Conservation (phyloP, 2,329 filamentous ascomycete genomes). For the Elsinoe arachidis region DNA sequence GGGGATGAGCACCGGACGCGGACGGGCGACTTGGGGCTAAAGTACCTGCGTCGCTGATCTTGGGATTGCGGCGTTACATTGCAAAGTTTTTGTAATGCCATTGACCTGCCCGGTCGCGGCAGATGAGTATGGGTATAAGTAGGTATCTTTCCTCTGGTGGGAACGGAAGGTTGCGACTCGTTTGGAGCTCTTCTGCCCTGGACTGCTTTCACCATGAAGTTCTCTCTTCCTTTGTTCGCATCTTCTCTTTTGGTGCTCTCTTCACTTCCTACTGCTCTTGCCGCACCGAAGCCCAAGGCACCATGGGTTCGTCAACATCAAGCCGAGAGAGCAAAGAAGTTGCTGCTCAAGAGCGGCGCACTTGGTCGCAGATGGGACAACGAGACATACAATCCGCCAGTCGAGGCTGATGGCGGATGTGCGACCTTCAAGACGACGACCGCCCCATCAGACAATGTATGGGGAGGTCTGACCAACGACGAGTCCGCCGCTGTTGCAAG, state of each 20-base stretch:
- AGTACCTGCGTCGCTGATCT: not conserved
- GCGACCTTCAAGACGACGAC: constrained; percentile 4
- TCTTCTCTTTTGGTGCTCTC: constrained; percentile 3
- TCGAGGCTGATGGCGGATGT: not conserved
- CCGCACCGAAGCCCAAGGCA: not conserved
- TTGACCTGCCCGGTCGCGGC: not conserved
- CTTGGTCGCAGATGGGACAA: not conserved
- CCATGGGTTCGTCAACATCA: not conserved
- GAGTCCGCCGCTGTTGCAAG: constrained; percentile 33
- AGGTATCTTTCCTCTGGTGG: not conserved
- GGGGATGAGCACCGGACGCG: not conserved
- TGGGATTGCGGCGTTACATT: not conserved
- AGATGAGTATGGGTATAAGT: not conserved
- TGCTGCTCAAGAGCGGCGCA: not conserved
- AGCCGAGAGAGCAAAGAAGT: constrained; percentile 1
- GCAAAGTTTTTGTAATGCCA: not conserved
- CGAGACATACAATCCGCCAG: not conserved
- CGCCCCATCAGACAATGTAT: constrained; percentile 37
- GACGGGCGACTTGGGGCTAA: not conserved
- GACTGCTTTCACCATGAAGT: not conserved
- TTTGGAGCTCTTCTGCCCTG: not conserved
- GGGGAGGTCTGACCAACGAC: constrained; percentile 31
- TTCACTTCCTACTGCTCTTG: not conserved
- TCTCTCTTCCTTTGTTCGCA: not conserved
- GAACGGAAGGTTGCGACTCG: not conserved